Evolutionary conservation across 78 protist genomes (phyloP), one percentile per base, ranked within the genome.

Genomic region (Diacronema lutheri): DNA sequence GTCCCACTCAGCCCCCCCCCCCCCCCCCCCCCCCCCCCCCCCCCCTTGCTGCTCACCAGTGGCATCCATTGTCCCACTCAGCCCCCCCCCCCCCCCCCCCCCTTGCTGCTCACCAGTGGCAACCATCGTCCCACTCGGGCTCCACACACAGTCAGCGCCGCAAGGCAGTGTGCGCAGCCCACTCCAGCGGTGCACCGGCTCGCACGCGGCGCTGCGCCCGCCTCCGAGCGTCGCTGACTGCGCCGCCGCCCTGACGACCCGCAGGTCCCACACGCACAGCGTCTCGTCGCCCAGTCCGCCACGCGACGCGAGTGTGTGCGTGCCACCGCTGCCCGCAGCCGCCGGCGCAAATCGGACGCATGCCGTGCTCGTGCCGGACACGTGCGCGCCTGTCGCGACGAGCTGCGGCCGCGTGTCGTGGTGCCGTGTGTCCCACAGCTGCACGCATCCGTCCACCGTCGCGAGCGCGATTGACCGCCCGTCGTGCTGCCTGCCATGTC

Each of bases 361-460:
- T 4, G 76, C 37, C n/a, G 37, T 7, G 76, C 37, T 55, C n/a
- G 4, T 1, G 4, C 50, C 76, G 21, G 50, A 29, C 20, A 23
- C 76, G 35, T 68, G 76, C 9, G 76, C 76, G 16, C 37, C 76
- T 6, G 50, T 50, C 26, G n/a, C 50, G n/a, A 38, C 46, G 50
- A 44, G 50, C 50, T 44, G 50, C 50, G 50, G 16, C 16, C 50
- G 50, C 50, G 50, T 44, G 50, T 44, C 50, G 50, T 44, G 50
- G 50, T 44, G 50, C 9, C 76, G 76, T 10, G 38, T 1, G 21
- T 68, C 76, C 76, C 76, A 68, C 55, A 68, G 76, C 76, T 68
- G 76, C n/a, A 38, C 6, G 40, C 50, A 38, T 50, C 76, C 76
- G 76, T 68, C 76, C 13, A 6, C 5, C 37, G 37, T 55, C 26